Base-by-base conservation (phyloP, 1,139 yeast genomes). In the Yamadazyma kanchanaburiensis region DNA sequence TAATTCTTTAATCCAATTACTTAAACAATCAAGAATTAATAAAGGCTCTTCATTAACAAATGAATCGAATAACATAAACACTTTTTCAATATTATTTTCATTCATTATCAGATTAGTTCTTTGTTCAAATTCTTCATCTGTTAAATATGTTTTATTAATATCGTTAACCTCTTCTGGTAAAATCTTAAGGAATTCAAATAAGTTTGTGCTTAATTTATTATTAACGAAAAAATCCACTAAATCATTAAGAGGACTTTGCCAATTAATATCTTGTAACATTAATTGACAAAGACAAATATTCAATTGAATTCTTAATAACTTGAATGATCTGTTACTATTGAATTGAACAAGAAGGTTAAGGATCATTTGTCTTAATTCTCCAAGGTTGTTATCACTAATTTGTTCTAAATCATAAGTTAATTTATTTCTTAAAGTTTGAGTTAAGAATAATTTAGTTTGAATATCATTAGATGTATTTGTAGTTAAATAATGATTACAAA, bases 111-210 rank as follows among this genome's bases (percentile, higher is more conserved):
- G 64, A 39, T 76, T 77, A 2, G 84, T 76, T 46, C 96, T 73
- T 4, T 54, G 45, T 36, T 74, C 70, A 48, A 85, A 84, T 50
- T 89, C 95, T 23, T 81, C 91, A 49, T 85, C 95, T 4, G 89
- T 77, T 37, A 89, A 63, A 19, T 91, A 80, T 1, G 94, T 76
- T 37, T 80, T 80, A 42, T 83, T 82, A 25, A 80, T 77, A 44
- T 85, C 94, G 29, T 80, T 63, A 29, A 91, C 71, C 55, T 94
- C 98, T 53, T 94, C 97, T 0, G 99, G 98, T 34, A 94, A 63
- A 29, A 91, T 80, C 50, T 80, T 80, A 39, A 94, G 69, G 48
- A 89, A 88, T 49, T 86, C 95, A 39, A 94, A 64, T 25, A 63
- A 50, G 34, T 60, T 47, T 30, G 58, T 49, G 38, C 56, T 38